Base-by-base conservation (phyloP, 2,329 filamentous ascomycete species). In the Cladorrhinum sp. region DNA sequence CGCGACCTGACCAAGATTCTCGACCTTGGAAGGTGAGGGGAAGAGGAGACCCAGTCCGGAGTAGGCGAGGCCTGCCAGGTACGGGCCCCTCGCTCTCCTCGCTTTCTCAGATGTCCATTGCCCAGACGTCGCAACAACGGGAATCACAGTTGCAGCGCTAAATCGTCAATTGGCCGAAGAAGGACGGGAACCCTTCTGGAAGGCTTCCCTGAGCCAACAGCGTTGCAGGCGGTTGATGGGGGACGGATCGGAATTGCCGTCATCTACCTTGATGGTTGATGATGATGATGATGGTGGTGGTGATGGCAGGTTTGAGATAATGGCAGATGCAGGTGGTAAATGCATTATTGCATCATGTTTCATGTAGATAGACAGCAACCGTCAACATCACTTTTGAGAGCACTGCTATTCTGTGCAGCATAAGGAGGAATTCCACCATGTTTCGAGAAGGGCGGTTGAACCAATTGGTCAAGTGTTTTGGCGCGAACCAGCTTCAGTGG, bases 181-280 rank as follows among this genome's bases (percentile, higher is more conserved):
- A 12, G 26, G 4, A 5, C 26, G 26, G 26, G 26, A 30, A 30
- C 23, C 6, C 54, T 48, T 57, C 42, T 46, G 21, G 54, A 57
- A 57, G 42, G 24, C 54, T 48, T 57, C 54, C 54, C 26, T 46
- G 24, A 39, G 10, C 53, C 39, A 23, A 20, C 23, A 26, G 14
- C 9, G 21, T 30, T 4, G 18, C n/a, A 16, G n/a, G 56, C 20
- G 20, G 9, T 12, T 8, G 53, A 53, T 4, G 46, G 59, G 54
- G 53, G 53, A 49, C 49, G 53, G 52, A 60, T 62, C 62, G 62
- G 59, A 33, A 62, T 62, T 61, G 50, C 62, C 59, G 62, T 55
- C 36, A 18, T 30, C 28, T 14, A 23, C 39, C 42, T 46, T 46
- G 42, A 46, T 46, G n/a, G 42, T 46, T n/a, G n/a, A 21, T 21